phyloP scores from a whole-genome alignment of 331 rosid species.

The Acacia concinna region DNA sequence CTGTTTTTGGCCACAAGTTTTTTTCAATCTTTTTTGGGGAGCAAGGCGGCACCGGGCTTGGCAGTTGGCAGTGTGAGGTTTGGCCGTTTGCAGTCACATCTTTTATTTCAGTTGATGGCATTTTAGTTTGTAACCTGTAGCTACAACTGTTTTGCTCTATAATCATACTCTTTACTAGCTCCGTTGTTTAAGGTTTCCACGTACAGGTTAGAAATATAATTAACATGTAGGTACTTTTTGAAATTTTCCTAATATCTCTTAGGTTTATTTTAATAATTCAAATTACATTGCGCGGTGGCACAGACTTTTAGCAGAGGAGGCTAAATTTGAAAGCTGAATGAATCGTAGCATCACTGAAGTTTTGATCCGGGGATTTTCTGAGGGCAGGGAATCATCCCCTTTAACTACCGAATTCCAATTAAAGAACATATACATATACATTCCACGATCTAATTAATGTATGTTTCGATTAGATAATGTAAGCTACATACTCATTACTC shows the following conservation, averaged over 20 bases:
- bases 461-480: neutral
- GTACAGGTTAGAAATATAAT: neutral
- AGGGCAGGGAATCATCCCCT: neutral
- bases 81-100: conserved; percentile 4
- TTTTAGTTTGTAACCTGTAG: neutral
- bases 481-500: no score
- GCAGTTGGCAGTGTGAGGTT: conserved; percentile 13
- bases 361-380: neutral
- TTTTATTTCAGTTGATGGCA: neutral
- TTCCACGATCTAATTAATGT: neutral
- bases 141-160: conserved; percentile 13
- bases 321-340: neutral
- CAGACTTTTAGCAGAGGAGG: neutral
- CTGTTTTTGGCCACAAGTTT: neutral
- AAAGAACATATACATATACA: no score
- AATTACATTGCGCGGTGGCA: neutral
- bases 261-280: neutral
- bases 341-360: neutral
- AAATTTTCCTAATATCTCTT: neutral
- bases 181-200: neutral
- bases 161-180: neutral
- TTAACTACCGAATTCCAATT: neutral
- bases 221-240: neutral
- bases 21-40: neutral
- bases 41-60: neutral